Percentiles rank a stretch among this genome's conserved stretches.
These are phyloP conservation scores for Theobroma cacao DNA, from an alignment of 345 rosid genomes.

Conservation along the genomic window DNA sequence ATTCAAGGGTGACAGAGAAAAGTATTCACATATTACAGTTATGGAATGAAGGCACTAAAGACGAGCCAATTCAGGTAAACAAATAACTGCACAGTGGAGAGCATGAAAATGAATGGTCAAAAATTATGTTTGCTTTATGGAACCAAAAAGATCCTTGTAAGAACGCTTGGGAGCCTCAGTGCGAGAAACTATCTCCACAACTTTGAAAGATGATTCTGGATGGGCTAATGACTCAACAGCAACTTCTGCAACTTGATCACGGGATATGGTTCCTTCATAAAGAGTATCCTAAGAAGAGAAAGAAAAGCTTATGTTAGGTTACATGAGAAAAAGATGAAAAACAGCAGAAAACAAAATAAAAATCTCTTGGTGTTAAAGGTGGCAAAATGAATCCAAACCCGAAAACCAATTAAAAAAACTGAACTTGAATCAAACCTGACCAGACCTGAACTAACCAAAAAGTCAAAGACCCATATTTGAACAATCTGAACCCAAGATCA, in stretches of 20 bases:
- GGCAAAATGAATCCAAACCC: too few species aligned
- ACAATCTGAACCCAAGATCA: too few species aligned
- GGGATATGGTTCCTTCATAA: constrained; percentile 72
- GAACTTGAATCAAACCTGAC: too few species aligned
- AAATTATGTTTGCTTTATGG: constrained; percentile 46
- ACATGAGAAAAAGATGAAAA: not conserved
- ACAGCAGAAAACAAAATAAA: not conserved
- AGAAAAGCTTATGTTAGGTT: not conserved
- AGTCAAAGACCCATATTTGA: too few species aligned
- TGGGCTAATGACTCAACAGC: constrained; percentile 67
- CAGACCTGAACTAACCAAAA: too few species aligned
- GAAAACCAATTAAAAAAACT: too few species aligned
- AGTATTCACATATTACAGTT: not conserved
- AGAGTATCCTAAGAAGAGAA: constrained; percentile 55
- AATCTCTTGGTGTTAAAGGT: too few species aligned
- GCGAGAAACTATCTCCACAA: constrained; percentile 78
- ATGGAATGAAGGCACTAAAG: not conserved
- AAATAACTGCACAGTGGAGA: not conserved
- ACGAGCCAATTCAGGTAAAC: not conserved
- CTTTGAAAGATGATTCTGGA: constrained; percentile 71
- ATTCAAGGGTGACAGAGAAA: not conserved
- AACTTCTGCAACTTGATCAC: constrained; percentile 83
- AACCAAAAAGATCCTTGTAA: constrained; percentile 65
- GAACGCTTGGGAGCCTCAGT: constrained; percentile 59
- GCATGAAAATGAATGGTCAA: not conserved